A percentile compares a stretch with the other conserved stretches of the same genome.
Evolutionary conservation across 768 basidiomycete species (phyloP).

Genomic region (Clavaria fumosa): DNA sequence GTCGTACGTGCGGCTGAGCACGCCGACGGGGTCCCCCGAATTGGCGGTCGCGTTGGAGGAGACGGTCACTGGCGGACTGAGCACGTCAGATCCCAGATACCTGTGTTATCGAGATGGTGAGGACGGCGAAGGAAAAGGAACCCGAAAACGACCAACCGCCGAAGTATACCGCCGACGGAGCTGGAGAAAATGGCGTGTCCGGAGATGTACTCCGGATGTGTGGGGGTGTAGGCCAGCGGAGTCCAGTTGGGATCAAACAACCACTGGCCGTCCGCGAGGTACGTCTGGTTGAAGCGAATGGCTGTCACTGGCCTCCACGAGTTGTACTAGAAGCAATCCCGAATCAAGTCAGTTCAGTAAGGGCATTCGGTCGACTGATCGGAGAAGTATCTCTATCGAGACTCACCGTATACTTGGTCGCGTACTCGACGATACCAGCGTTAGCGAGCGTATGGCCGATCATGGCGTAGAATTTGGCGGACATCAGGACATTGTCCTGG

Average conservation of each 20-base stretch:
- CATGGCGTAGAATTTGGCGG: slow-evolving; percentile 6
- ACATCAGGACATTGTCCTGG: neutral
- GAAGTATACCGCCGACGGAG: slow-evolving; percentile 1
- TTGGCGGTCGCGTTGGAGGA: slow-evolving; percentile 1
- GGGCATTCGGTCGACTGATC: neutral
- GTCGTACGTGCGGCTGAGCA: slow-evolving; percentile 3
- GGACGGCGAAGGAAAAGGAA: neutral
- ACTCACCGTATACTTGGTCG: slow-evolving; percentile 4
- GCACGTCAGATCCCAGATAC: slow-evolving; percentile 3
- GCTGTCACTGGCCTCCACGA: slow-evolving; percentile 5
- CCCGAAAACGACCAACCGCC: neutral
- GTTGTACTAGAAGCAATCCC: slow-evolving; percentile 4
- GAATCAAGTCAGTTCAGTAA: neutral
- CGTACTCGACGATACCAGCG: slow-evolving; percentile 1
- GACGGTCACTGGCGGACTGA: slow-evolving; percentile 4
- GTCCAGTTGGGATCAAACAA: slow-evolving; percentile 4
- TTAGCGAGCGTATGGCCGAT: slow-evolving; percentile 2
- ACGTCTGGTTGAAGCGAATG: slow-evolving; percentile 4
- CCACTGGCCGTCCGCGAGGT: slow-evolving; percentile 2
- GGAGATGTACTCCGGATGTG: slow-evolving; percentile 4
- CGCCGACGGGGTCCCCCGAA: slow-evolving; percentile 4
- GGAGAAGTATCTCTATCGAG: too few relatives aligned
- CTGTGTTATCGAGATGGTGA: neutral
- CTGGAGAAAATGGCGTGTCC: slow-evolving; percentile 3
- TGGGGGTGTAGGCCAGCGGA: slow-evolving; percentile 4